A percentile compares a stretch with the other conserved stretches of the same genome.
Conservation (phyloP, 345 rosid species). For the Acer saccharum region DNA sequence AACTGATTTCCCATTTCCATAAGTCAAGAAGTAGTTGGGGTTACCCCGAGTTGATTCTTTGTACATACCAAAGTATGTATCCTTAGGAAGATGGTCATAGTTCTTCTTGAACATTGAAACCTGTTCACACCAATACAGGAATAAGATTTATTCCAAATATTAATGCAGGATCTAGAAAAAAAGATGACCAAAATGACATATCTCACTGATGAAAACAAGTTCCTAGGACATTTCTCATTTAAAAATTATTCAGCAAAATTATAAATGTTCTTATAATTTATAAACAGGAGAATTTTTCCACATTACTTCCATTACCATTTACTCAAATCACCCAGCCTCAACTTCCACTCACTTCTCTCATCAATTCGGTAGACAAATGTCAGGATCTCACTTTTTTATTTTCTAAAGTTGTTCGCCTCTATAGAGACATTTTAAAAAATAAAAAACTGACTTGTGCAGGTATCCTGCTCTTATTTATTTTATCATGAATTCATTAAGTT, state of each 20-base stretch:
- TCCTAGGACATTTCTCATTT: background rate
- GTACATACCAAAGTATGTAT: constrained; percentile 90
- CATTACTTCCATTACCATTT: background rate
- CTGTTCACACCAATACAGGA: constrained; percentile 43
- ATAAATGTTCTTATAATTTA: background rate
- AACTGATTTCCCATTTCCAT: constrained; percentile 91
- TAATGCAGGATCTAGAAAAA: background rate
- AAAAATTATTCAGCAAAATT: background rate
- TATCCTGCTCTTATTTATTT: background rate
- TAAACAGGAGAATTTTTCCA: constrained; percentile 2
- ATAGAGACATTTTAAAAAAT: background rate
- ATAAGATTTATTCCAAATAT: constrained; percentile 4
- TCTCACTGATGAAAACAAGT: background rate
- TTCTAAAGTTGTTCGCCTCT: background rate
- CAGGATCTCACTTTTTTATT: too few relatives aligned
- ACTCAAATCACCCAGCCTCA: background rate
- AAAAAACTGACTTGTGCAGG: background rate
- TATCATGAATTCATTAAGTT: background rate
- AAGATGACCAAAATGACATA: background rate
- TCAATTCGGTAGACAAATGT: too few relatives aligned
- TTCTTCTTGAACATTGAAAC: constrained; percentile 95
- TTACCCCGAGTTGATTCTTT: constrained; percentile 89
- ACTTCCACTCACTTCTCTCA: too few relatives aligned
- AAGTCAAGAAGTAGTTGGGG: constrained; percentile 94
- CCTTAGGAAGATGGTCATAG: constrained; percentile 94